phyloP scores from a whole-genome alignment of 768 basidiomycete species.

The Termitomyces sp. region DNA sequence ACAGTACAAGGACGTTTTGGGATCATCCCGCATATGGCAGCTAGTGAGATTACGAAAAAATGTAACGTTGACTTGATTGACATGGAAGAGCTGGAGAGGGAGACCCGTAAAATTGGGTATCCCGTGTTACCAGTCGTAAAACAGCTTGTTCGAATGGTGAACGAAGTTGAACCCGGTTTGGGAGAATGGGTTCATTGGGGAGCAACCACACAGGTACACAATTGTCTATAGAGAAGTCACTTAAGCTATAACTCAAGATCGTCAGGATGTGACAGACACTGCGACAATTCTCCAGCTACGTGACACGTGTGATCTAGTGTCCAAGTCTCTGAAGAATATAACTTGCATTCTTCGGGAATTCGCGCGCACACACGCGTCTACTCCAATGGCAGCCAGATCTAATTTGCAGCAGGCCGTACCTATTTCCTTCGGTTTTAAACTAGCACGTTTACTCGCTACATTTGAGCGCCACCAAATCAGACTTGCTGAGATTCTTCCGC shows the following conservation, averaged over 20 bases:
- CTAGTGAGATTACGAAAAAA: constrained; percentile 29
- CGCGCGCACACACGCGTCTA: constrained; percentile 29
- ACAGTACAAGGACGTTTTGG: constrained; percentile 34
- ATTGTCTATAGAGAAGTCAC: background rate
- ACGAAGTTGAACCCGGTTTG: constrained; percentile 26
- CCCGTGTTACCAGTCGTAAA: constrained; percentile 42
- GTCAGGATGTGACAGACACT: constrained; percentile 49
- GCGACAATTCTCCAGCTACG: constrained; percentile 40
- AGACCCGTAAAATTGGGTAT: constrained; percentile 42
- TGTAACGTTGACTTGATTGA: constrained; percentile 36
- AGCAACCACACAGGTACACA: constrained; percentile 42
- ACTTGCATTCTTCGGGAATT: constrained; percentile 25
- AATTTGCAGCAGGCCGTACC: constrained; percentile 49
- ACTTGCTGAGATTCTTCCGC: constrained; percentile 31
- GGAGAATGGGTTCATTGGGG: constrained; percentile 50
- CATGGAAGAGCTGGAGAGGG: constrained; percentile 33
- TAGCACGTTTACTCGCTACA: constrained; percentile 40
- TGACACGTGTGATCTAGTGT: constrained; percentile 35
- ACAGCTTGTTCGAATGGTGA: constrained; percentile 38
- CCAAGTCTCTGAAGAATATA: constrained; percentile 26
- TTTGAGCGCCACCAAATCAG: constrained; percentile 38
- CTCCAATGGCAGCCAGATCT: constrained; percentile 44
- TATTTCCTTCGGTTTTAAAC: constrained; percentile 44
- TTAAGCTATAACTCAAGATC: background rate
- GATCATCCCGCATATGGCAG: constrained; percentile 38